Conservation (phyloP, 257 asterid species). For the Solanum dulcamara region DNA sequence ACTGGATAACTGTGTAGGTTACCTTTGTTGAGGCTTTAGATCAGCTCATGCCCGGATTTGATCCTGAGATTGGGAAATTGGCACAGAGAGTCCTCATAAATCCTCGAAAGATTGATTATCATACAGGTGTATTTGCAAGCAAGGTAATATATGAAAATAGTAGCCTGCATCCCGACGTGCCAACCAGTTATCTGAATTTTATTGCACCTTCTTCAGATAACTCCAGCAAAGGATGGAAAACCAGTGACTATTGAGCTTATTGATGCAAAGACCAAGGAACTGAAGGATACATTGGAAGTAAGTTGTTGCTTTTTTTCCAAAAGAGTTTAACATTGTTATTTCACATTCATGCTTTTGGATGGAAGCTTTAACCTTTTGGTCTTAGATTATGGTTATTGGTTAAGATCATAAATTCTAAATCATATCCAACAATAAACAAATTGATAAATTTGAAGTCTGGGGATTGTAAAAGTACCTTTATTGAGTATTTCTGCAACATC, state of each 20-base stretch:
- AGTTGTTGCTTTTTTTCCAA: background rate
- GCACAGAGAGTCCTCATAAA: slow-evolving; percentile 83
- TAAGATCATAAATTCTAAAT: slow-evolving; percentile 5
- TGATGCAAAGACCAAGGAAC: slow-evolving; percentile 97
- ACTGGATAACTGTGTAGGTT: slow-evolving; percentile 40
- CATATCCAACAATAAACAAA: background rate
- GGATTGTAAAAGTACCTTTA: background rate
- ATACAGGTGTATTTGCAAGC: slow-evolving; percentile 91
- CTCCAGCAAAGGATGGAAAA: slow-evolving; percentile 95
- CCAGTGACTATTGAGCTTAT: slow-evolving; percentile 92
- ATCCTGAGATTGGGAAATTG: slow-evolving; percentile 87
- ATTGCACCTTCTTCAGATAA: slow-evolving; percentile 34
- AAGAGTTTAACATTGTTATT: background rate
- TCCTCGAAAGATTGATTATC: slow-evolving; percentile 79
- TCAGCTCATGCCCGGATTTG: slow-evolving; percentile 95
- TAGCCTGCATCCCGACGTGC: background rate
- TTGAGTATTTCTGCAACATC: background rate
- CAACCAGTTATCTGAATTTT: background rate
- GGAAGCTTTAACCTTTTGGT: background rate
- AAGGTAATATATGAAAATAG: slow-evolving; percentile 37
- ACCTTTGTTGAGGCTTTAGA: slow-evolving; percentile 90
- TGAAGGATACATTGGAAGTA: slow-evolving; percentile 79
- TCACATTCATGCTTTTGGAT: background rate
- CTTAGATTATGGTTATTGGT: background rate
- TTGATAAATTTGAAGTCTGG: background rate